Base-by-base conservation (phyloP, 805 yeast species). In the Candida pini region DNA sequence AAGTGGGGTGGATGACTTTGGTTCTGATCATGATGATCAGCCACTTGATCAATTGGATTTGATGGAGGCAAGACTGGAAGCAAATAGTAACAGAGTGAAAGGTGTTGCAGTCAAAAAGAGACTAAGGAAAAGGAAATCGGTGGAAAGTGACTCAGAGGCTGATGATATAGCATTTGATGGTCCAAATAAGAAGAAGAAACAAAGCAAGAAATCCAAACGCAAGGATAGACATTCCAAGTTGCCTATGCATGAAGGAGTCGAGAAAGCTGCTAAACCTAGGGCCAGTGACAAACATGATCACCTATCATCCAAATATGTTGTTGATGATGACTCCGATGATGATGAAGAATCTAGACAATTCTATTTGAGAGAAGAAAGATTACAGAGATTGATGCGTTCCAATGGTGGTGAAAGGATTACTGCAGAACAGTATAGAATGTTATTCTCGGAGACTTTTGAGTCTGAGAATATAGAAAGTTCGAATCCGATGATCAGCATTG, bases 281-380 rank as follows among this genome's bases (percentile, higher is more conserved):
- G 31, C 35, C 22, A 40, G 6, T 13, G 30, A 41, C 21, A 19
- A 44, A 25, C 23, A 9, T 17, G 38, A 39, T 30, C 48, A 57
- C 33, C 64, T 69, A 28, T 79, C 87, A 1, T 58, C 78, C 4
- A 77, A 71, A 36, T 71, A 58, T 43, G 70, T 81, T 30, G 63
- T 63, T 33, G 76, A 84, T 2, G 87, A 79, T 49, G 84, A 78
- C 47, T 78, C 70, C 9, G 65, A 73, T 5, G 85, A 78, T 47
- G 75, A 66, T 10, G 85, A 76, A 30, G 63, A 64, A 26, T 74
- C 69, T 33, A 51, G 48, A 3, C 65, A 47, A 20, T 81, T 81
- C 49, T 81, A 72, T 49, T 76, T 57, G 28, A 66, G 73, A 38
- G 89, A 81, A 46, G 63, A 64, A 36, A 55, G 61, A 36, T 59